phyloP scores from a whole-genome alignment of 306 rosid genomes.

The Vigna mungo region DNA sequence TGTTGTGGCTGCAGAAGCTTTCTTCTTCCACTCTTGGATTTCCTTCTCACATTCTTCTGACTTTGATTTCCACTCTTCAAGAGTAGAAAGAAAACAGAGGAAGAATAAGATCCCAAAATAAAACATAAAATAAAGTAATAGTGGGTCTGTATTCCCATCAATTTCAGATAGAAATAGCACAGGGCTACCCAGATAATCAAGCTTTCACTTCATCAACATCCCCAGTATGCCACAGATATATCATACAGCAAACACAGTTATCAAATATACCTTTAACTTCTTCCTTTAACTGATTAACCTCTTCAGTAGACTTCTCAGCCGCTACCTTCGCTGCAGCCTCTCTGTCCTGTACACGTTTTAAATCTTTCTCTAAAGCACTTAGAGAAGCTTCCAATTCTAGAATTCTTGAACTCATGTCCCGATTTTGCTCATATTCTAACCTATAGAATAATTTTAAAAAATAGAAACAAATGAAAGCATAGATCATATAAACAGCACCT shows the following conservation, averaged over 20 bases:
- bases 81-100: conserved; percentile 20
- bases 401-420: conserved; percentile 83
- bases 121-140: conserved; percentile 23
- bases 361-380: conserved; percentile 64
- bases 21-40: conserved; percentile 96
- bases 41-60: conserved; percentile 93
- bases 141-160: conserved; percentile 22
- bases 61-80: conserved; percentile 88
- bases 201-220: conserved; percentile 25
- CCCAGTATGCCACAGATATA: neutral
- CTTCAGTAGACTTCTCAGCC: conserved; percentile 71
- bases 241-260: conserved; percentile 18
- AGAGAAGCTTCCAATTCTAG: conserved; percentile 73
- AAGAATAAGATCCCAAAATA: conserved; percentile 33
- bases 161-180: conserved; percentile 36
- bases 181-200: conserved; percentile 30
- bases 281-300: conserved; percentile 65
- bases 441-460: conserved; percentile 52
- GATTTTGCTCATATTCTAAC: conserved; percentile 95
- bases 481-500: conserved; percentile 19
- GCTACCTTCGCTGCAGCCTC: conserved; percentile 76
- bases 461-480: conserved; percentile 31
- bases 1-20: conserved; percentile 85
- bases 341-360: conserved; percentile 69
- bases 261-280: conserved; percentile 74